Evolutionary conservation across 2,329 filamentous ascomycete species (phyloP).

Genomic region (Pestalotiopsis sp.): DNA sequence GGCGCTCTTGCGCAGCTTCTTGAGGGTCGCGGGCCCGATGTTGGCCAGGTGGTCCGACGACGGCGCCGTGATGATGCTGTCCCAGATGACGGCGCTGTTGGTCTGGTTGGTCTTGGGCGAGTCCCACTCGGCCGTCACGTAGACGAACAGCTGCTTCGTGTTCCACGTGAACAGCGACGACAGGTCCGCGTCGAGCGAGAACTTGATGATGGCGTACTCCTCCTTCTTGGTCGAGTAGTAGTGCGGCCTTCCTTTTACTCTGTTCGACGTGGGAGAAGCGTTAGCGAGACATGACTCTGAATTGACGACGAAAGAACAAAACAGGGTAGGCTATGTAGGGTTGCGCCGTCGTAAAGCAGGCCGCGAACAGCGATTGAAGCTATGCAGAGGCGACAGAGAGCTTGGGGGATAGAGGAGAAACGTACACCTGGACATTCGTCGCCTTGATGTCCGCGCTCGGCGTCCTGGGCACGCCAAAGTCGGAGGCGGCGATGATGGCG

Average conservation of each 20-base stretch:
- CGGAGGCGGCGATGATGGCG: slow-evolving; percentile 77
- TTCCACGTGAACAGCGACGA: slow-evolving; percentile 97
- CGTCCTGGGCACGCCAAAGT: slow-evolving; percentile 67
- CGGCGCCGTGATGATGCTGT: slow-evolving; percentile 82
- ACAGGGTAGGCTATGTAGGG: background rate
- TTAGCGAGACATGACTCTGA: background rate
- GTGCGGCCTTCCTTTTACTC: slow-evolving; percentile 87
- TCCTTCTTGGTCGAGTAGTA: slow-evolving; percentile 93
- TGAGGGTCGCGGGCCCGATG: slow-evolving; percentile 58
- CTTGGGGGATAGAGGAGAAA: slow-evolving; percentile 9
- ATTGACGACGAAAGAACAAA: background rate
- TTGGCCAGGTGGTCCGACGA: slow-evolving; percentile 64
- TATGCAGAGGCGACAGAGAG: background rate
- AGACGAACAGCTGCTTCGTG: slow-evolving; percentile 97
- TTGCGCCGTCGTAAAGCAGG: background rate
- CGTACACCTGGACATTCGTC: slow-evolving; percentile 83
- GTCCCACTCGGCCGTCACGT: slow-evolving; percentile 80
- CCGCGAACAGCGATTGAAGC: no score
- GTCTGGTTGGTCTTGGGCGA: slow-evolving; percentile 34
- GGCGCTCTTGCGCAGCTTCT: slow-evolving; percentile 61
- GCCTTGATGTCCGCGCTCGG: slow-evolving; percentile 66
- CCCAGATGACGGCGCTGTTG: slow-evolving; percentile 90
- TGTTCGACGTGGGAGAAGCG: slow-evolving; percentile 37
- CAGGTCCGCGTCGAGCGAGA: slow-evolving; percentile 90
- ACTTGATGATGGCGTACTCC: slow-evolving; percentile 93